Conservation (phyloP, 208 protist genomes). For the Acanthamoeba divionensis region DNA sequence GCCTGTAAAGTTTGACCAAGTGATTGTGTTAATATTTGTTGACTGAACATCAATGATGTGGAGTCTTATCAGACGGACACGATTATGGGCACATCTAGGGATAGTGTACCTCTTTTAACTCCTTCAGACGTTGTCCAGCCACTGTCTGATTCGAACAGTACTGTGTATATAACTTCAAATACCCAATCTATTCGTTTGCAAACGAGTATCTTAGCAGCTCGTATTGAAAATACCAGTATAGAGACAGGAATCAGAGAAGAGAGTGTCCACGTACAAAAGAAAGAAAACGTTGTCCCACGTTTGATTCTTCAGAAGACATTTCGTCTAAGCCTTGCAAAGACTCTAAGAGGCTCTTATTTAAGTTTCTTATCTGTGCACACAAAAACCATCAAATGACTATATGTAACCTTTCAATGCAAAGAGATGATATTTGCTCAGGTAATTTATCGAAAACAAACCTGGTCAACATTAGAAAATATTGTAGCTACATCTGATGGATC, state of each 20-base stretch:
- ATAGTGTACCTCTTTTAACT: not conserved
- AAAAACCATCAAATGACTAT: no score
- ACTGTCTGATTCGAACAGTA: slow-evolving; percentile 20
- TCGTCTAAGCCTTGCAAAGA: not conserved
- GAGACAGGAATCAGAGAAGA: not conserved
- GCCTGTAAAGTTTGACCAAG: no score
- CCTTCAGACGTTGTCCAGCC: not conserved
- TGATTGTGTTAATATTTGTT: no score
- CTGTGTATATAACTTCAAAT: not conserved
- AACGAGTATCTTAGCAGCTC: not conserved
- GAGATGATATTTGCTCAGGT: no score
- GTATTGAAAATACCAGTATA: not conserved
- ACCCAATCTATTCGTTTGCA: no score
- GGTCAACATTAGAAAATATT: not conserved
- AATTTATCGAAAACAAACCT: no score
- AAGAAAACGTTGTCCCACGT: not conserved
- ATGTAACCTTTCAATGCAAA: no score
- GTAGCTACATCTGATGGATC: not conserved
- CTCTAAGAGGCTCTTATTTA: not conserved
- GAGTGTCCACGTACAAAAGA: not conserved
- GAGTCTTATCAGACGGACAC: not conserved
- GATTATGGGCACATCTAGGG: not conserved
- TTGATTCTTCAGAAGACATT: not conserved
- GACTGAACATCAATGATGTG: not conserved
- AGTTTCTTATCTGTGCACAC: not conserved